Conservation (phyloP, 1,284 basidiomycete genomes). For the Chalciporus sp. region DNA sequence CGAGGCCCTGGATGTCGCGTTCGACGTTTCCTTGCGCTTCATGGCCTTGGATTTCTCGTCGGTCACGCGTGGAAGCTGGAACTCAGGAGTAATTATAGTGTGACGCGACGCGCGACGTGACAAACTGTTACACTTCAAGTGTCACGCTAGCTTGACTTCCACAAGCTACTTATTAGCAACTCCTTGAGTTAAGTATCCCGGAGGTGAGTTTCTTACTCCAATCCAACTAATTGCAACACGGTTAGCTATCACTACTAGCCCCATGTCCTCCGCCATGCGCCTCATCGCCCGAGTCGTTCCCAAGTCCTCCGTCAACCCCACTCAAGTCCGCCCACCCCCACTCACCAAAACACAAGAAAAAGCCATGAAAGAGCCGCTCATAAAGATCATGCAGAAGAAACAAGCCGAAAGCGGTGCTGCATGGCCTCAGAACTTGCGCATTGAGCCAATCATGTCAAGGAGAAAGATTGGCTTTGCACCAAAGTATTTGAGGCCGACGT, state of each 20-base stretch:
- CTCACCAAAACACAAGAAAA: conserved; percentile 36
- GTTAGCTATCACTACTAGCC: not conserved
- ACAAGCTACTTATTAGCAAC: too few relatives aligned
- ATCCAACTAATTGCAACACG: not conserved
- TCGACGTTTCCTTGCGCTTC: conserved; percentile 25
- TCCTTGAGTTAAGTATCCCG: too few relatives aligned
- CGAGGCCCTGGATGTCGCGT: not conserved
- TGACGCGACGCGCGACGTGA: conserved; percentile 29
- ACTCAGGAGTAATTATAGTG: not conserved
- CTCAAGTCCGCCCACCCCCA: conserved; percentile 26
- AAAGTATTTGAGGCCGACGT: conserved; percentile 34
- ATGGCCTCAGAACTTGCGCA: conserved; percentile 48
- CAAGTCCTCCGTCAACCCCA: conserved; percentile 34
- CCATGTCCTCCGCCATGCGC: conserved; percentile 2
- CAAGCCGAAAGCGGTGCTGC: conserved; percentile 38
- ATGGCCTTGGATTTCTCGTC: conserved; percentile 7
- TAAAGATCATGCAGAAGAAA: conserved; percentile 43
- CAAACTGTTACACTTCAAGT: not conserved
- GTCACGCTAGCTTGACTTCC: too few relatives aligned
- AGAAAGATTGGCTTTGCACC: conserved; percentile 40
- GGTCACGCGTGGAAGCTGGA: not conserved
- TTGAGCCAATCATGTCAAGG: conserved; percentile 43
- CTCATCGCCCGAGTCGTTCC: conserved; percentile 46
- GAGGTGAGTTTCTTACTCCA: not conserved
- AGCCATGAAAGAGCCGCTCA: conserved; percentile 35